Evolutionary conservation across 306 rosid species (phyloP), one percentile per base, ranked within the genome.

Genomic region (Cicer arietinum): DNA sequence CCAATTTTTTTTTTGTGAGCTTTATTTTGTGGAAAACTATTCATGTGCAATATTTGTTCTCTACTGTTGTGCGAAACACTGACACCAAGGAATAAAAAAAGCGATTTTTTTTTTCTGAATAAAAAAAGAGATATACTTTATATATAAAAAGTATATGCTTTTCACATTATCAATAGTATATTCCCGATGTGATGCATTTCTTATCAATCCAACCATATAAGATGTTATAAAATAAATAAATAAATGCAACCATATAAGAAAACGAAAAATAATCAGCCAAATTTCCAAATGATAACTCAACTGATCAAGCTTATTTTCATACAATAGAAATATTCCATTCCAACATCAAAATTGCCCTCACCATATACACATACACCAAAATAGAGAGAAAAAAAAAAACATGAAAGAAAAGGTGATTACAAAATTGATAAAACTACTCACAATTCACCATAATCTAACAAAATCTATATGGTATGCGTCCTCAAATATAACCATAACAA

Each of bases 371-470:
- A 60, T 60, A 59, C 12, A 47, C 44, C n/a, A 10, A 1, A 9
- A 50, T 9, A 40, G 22, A 46, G 11, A 20, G 1, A 0, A 14
- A n/a, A 10, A n/a, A 10, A 25, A 1, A 7, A 8, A 37, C 8
- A 10, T 1, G 6, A 47, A 10, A 11, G 25, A 3, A 0, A 57
- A 30, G 73, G 73, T 60, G 65, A 82, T 67, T 74, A 68, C 74
- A 82, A 79, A 74, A 72, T 43, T 58, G 17, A 74, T 7, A 67
- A 17, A 58, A 77, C 54, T 37, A 10, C 52, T 37, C 77, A 60
- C 16, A 79, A 60, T 48, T 74, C 71, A 81, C 47, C 70, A 64
- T 79, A 63, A 69, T 20, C 81, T 71, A 56, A 74, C 37, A 67
- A 54, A 70, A 42, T 5, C 73, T 69, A 69, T 59, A 25, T 18